Evolutionary conservation across 495 filamentous ascomycete species (phyloP).

Genomic region (Xeromyces bisporus): DNA sequence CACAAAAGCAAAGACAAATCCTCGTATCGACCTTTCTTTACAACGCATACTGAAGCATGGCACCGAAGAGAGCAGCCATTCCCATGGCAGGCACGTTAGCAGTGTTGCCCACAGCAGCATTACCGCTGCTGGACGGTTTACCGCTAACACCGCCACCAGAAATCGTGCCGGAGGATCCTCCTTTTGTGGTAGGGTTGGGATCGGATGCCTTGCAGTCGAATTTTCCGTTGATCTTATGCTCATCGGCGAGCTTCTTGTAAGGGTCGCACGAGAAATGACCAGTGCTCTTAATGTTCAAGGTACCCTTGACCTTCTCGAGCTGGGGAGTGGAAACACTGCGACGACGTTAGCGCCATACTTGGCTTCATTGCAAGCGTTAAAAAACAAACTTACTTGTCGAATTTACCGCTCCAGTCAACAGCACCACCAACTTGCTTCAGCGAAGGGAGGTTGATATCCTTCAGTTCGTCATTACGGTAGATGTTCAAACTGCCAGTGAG

Average conservation of each 20-base stretch:
- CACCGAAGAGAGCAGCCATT: constrained; percentile 25
- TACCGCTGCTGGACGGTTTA: constrained; percentile 17
- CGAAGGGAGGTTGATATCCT: constrained; percentile 44
- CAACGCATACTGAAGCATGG: constrained; percentile 28
- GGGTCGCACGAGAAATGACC: constrained; percentile 39
- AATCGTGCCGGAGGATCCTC: constrained; percentile 15
- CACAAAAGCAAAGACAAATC: too few relatives aligned
- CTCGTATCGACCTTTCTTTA: constrained; percentile 21
- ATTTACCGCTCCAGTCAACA: constrained; percentile 75
- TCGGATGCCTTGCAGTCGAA: constrained; percentile 37
- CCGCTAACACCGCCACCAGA: constrained; percentile 11
- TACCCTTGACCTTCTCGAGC: constrained; percentile 63
- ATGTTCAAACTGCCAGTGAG: constrained; percentile 68
- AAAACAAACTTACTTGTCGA: constrained; percentile 49
- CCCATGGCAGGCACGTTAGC: constrained; percentile 28
- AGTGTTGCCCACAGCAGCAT: constrained; percentile 23
- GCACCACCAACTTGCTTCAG: constrained; percentile 64
- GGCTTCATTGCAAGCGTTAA: too few relatives aligned
- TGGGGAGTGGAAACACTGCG: constrained; percentile 49
- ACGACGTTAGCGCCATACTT: too few relatives aligned
- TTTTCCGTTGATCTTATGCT: constrained; percentile 42
- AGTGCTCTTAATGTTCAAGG: constrained; percentile 70
- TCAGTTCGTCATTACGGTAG: constrained; percentile 69
- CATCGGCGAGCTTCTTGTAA: constrained; percentile 26
- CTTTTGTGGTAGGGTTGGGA: constrained; percentile 25